Conservation (phyloP, 805 yeast genomes). For the Yamadazyma nakazawae region DNA sequence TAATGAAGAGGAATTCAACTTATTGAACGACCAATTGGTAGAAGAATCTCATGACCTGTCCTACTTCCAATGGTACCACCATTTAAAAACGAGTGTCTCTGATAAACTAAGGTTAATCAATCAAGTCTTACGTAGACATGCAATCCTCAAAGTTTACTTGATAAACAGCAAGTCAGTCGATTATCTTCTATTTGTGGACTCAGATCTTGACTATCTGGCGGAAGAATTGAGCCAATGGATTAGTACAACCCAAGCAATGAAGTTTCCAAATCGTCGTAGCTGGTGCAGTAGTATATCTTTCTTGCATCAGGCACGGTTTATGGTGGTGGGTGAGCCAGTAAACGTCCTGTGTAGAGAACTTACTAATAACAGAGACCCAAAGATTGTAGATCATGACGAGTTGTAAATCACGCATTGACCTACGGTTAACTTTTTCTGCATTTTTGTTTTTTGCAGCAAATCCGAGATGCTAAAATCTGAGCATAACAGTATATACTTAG, state of each 20-base stretch:
- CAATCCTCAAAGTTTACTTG: conserved; percentile 2
- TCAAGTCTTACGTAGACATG: conserved; percentile 4
- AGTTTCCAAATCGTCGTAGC: conserved; percentile 5
- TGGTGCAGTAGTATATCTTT: conserved; percentile 10
- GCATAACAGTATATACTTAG: not conserved
- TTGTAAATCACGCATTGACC: not conserved
- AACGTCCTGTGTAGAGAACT: conserved; percentile 6
- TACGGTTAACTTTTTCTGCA: not conserved
- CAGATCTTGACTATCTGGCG: not conserved
- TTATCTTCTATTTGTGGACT: conserved; percentile 8
- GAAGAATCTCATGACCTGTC: not conserved
- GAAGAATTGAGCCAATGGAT: conserved; percentile 10
- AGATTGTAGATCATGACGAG: not conserved
- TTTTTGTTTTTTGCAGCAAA: not conserved
- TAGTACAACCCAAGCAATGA: conserved; percentile 5
- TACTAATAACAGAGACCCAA: not conserved
- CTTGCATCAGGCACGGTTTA: conserved; percentile 7
- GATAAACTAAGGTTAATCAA: conserved; percentile 1
- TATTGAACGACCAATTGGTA: conserved; percentile 2
- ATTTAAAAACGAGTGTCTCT: not conserved
- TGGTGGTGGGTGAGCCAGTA: conserved; percentile 7
- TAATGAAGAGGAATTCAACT: conserved; percentile 3
- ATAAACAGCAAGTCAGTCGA: conserved; percentile 1
- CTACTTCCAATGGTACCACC: conserved; percentile 1
- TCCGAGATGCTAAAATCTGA: not conserved